Conservation (phyloP, 129 eudicot genomes). For the Calendula officinalis region DNA sequence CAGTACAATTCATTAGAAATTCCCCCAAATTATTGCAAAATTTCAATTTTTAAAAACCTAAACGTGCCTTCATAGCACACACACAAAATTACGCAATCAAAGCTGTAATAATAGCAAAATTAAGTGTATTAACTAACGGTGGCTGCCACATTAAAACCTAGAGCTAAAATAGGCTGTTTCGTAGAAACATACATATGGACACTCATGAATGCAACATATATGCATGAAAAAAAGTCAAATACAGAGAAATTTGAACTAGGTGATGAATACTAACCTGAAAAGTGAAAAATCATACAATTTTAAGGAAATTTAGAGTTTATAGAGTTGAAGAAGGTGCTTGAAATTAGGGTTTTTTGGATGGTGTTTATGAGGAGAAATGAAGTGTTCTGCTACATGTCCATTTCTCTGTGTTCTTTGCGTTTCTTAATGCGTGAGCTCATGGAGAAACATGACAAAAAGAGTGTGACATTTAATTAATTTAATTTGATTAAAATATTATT, state of each 20-base stretch:
- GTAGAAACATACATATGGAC: background rate
- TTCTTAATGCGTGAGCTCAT: slow-evolving; percentile 29
- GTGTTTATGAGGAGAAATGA: slow-evolving; percentile 10
- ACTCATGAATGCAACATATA: background rate
- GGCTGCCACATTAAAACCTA: background rate
- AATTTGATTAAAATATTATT: too few relatives aligned
- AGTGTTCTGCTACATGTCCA: slow-evolving; percentile 13
- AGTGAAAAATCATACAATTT: background rate
- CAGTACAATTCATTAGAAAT: slow-evolving; percentile 20
- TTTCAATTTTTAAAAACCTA: slow-evolving; percentile 17
- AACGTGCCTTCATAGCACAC: slow-evolving; percentile 19
- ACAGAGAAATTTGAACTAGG: background rate
- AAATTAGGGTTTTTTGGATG: slow-evolving; percentile 23
- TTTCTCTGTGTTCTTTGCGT: slow-evolving; percentile 24
- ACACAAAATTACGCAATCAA: background rate
- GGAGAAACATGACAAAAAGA: slow-evolving; percentile 41
- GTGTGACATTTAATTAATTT: slow-evolving; percentile 28
- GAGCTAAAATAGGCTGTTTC: background rate
- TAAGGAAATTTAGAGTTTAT: background rate
- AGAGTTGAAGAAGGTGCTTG: slow-evolving; percentile 14
- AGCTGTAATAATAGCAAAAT: too few relatives aligned
- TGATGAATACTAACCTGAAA: slow-evolving; percentile 14
- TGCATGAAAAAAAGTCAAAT: background rate
- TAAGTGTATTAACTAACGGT: too few relatives aligned
- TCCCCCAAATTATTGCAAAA: slow-evolving; percentile 26